Conservation (phyloP, 352 stramenopile species). For the Globisporangium okanoganense region DNA sequence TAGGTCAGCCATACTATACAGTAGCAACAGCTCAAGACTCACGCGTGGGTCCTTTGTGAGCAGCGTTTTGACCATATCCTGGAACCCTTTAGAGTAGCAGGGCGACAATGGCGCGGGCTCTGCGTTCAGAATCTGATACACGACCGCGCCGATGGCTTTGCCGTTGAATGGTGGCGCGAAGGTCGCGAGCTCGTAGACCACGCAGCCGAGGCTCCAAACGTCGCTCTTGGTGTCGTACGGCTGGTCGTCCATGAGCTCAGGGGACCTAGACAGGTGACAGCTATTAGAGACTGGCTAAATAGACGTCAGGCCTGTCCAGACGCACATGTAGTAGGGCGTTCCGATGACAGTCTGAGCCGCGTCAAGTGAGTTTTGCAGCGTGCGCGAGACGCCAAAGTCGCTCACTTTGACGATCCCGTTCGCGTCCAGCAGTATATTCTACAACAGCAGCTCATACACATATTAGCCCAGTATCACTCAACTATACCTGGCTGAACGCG, state of each 20-base stretch:
- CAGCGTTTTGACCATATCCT: constrained; percentile 24
- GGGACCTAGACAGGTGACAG: constrained; percentile 35
- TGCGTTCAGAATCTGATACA: constrained; percentile 47
- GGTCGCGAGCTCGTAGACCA: constrained; percentile 75
- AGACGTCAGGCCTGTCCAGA: too few species aligned
- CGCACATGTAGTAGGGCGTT: constrained; percentile 76
- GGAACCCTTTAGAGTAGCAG: constrained; percentile 28
- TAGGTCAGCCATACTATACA: neutral
- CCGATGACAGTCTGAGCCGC: constrained; percentile 54
- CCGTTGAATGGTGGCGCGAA: constrained; percentile 57
- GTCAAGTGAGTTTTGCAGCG: constrained; percentile 40
- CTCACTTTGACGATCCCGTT: constrained; percentile 66
- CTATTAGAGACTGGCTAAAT: neutral
- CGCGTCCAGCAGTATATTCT: constrained; percentile 58
- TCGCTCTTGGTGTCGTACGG: constrained; percentile 73
- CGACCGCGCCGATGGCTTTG: constrained; percentile 49
- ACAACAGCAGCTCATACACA: neutral
- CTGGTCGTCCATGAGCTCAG: constrained; percentile 65
- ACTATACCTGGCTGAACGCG: too few species aligned
- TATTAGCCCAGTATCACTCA: too few species aligned
- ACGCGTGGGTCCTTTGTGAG: constrained; percentile 46
- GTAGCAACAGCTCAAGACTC: neutral
- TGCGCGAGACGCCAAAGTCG: constrained; percentile 61
- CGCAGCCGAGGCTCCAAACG: constrained; percentile 80
- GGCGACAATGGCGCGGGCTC: constrained; percentile 24